Base-by-base conservation (phyloP, 2,329 filamentous ascomycete species). In the Epichloe amarillans region DNA sequence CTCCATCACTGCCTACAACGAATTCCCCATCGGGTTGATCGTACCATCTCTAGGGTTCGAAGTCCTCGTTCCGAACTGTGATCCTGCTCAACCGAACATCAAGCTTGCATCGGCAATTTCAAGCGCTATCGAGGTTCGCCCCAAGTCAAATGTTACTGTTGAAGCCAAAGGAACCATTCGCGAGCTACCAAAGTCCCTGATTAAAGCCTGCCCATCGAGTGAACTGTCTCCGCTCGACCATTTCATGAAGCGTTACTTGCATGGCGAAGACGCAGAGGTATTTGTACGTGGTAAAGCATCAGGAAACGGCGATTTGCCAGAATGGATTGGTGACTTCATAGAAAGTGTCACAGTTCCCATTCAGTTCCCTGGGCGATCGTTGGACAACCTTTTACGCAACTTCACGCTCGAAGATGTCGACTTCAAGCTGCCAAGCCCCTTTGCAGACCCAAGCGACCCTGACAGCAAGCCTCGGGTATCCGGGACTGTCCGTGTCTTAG, bases 401-500 rank as follows among this genome's bases (percentile, higher is more conserved):
- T 96, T 97, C 63, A 86, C 88, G 21, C 71, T 97, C 56, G 80
- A 82, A 2, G 79, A 96, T 62, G 88, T 94, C 40, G 82, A 94
- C 60, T 95, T 98, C 65, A 80, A 79, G 46, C 71, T 98, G 44
- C 93, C 93, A 0, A 81, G 89, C 59, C 85, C 87, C 0, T 79
- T 84, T 59, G 87, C 88, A 2, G 82, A 89, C 17, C 86, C 87
- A 0, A 79, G 77, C 52, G 80, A 83, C 11, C 86, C 88, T 0
- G 80, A 83, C 47, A 75, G 84, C 4, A 79, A 84, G 50, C 89
- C 90, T 10, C 82, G 79, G 50, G 82, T 98, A 15, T 95, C 88
- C 33, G 90, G 90, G 3, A 83, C 84, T 19, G 84, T 96, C 44
- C 74, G 86, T 53, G 90, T 90, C 11, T 72, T 90, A 17, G 84